Conservation (phyloP, 225 moss, liverwort and hornwort genomes). For the Ulota crispa region DNA sequence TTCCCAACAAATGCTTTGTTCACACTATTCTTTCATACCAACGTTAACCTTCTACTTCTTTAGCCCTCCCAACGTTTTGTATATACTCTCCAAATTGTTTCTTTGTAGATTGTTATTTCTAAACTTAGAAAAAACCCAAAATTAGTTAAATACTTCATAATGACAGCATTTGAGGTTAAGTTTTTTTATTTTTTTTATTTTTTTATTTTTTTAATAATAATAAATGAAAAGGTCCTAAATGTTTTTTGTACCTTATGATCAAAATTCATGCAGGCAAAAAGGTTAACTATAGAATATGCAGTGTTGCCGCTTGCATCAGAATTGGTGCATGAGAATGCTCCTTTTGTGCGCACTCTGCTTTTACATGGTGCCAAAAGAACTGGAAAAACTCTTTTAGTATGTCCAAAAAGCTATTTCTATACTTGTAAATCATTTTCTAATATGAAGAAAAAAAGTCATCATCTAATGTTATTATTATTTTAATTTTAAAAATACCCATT, state of each 20-base stretch:
- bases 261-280: slow-evolving; percentile 47
- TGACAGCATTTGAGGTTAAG: accelerated
- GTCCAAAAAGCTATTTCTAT: not conserved
- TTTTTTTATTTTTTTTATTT: no score
- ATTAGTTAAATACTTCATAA: no score
- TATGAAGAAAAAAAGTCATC: accelerated
- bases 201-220: no score
- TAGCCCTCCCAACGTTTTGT: no score
- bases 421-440: not conserved
- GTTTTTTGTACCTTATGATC: accelerated
- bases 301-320: slow-evolving; percentile 67
- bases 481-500: no score
- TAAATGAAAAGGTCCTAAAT: accelerated
- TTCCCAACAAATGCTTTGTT: no score
- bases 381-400: slow-evolving; percentile 86
- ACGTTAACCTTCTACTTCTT: no score
- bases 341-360: slow-evolving; percentile 69
- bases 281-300: slow-evolving; percentile 69
- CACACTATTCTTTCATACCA: no score
- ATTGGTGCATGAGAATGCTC: slow-evolving; percentile 68
- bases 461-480: accelerated
- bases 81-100: no score
- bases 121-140: no score
- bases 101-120: no score
- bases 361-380: slow-evolving; percentile 77